Evolutionary conservation across 805 yeast genomes (phyloP).

Genomic region (Ogataea paradorogensis): DNA sequence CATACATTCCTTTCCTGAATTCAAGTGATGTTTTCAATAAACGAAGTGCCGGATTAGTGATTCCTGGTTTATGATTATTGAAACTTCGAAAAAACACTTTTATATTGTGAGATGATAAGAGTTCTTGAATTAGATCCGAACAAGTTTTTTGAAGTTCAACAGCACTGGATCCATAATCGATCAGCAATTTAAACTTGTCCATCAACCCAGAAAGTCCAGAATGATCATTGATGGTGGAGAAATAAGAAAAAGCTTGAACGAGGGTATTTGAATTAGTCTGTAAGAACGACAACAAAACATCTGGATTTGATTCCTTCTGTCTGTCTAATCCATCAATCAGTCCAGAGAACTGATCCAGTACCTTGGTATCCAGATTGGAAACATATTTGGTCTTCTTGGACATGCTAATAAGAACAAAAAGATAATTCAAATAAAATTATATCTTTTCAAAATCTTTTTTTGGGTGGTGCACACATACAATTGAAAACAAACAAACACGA

Average conservation of each 20-base stretch:
- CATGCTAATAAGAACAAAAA: constrained; percentile 26
- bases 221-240: constrained; percentile 50
- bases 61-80: constrained; percentile 51
- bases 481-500: constrained; percentile 22
- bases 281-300: constrained; percentile 27
- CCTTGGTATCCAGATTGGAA: constrained; percentile 17
- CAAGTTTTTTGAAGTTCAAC: constrained; percentile 26
- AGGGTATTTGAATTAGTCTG: constrained; percentile 31
- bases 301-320: constrained; percentile 27
- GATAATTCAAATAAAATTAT: no score
- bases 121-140: constrained; percentile 44
- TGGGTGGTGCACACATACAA: constrained; percentile 5
- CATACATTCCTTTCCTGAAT: constrained; percentile 46
- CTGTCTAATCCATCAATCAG: constrained; percentile 17
- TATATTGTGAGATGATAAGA: constrained; percentile 51
- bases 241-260: constrained; percentile 42
- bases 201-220: constrained; percentile 45
- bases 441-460: constrained; percentile 5
- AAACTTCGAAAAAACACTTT: constrained; percentile 70
- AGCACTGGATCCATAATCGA: constrained; percentile 25
- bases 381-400: constrained; percentile 21
- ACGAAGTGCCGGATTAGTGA: constrained; percentile 60
- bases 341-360: constrained; percentile 17
- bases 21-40: constrained; percentile 51
- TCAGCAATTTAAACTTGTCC: constrained; percentile 37